These are phyloP conservation scores for Chaetomium strumarium DNA, from an alignment of 2,329 filamentous ascomycete species.

Conservation along the genomic window DNA sequence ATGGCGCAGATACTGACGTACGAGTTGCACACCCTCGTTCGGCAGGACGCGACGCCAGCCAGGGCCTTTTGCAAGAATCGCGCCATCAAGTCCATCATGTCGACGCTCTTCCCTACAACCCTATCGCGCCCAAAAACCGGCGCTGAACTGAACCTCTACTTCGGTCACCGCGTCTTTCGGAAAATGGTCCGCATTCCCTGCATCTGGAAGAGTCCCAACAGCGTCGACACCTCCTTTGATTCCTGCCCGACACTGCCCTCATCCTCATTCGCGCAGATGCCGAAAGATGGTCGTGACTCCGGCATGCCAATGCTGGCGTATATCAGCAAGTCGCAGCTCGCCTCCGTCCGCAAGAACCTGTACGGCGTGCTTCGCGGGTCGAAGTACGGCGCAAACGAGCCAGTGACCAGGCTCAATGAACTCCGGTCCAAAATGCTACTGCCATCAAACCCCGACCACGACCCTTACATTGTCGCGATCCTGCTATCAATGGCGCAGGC, in stretches of 20 bases:
- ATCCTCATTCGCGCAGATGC: slow-evolving; percentile 18
- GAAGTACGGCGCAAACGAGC: slow-evolving; percentile 36
- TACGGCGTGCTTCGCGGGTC: slow-evolving; percentile 42
- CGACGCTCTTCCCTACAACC: slow-evolving; percentile 37
- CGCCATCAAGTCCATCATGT: slow-evolving; percentile 40
- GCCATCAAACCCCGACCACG: slow-evolving; percentile 44
- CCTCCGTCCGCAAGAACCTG: slow-evolving; percentile 40
- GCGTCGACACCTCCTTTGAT: slow-evolving; percentile 28
- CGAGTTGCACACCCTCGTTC: slow-evolving; percentile 35
- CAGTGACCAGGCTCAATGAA: slow-evolving; percentile 43
- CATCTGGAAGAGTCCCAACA: slow-evolving; percentile 39
- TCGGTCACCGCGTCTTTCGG: slow-evolving; percentile 40
- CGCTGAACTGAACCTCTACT: slow-evolving; percentile 45
- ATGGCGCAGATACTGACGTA: slow-evolving; percentile 39
- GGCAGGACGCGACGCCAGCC: slow-evolving; percentile 30
- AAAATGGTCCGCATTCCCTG: slow-evolving; percentile 43
- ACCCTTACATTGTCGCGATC: slow-evolving; percentile 46
- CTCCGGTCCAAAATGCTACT: slow-evolving; percentile 42
- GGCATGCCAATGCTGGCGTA: slow-evolving; percentile 40
- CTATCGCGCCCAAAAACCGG: slow-evolving; percentile 29
- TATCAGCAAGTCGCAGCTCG: slow-evolving; percentile 42
- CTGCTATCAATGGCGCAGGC: slow-evolving; percentile 54
- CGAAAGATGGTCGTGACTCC: slow-evolving; percentile 21
- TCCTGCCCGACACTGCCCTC: slow-evolving; percentile 21
- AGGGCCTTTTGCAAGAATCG: slow-evolving; percentile 33